Base-by-base conservation (phyloP, 2,329 filamentous ascomycete genomes). In the Tolypocladium nubicola region DNA sequence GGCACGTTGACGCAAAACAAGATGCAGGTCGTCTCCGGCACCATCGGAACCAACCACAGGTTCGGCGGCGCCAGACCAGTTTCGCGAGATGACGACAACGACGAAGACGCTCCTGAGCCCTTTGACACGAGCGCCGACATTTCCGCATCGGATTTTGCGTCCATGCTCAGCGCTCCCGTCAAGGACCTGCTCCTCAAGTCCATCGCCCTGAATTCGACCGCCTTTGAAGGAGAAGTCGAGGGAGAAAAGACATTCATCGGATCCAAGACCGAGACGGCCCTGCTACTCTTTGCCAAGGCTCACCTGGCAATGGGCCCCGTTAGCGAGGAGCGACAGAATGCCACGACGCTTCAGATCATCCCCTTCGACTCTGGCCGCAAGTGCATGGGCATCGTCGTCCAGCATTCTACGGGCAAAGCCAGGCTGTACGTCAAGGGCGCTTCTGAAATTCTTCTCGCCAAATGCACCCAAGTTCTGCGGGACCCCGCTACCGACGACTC, bases 331-430 rank as follows among this genome's bases (percentile, higher is more conserved):
- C 83, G 87, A 7, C 81, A 83, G 58, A 82, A 81, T 58, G 76
- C 75, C 35, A 76, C 74, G 55, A 78, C 82, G 23, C 72, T 86
- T 43, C 87, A 90, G 65, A 74, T 90, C 52, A 82, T 90, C 59
- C 88, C 88, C 0, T 90, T 91, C 62, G 87, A 90, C 67, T 90
- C 88, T 38, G 79, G 81, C 11, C 82, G 87, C 62, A 91, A 90
- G 68, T 90, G 87, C 65, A 86, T 86, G 83, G 83, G 82, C 54
- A 73, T 84, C 33, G 79, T 85, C 16, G 73, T 80, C 7, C 74
- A 77, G 62, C 75, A 80, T 0, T 73, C 76, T 1, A 74, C 76
- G 47, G 81, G 81, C 43, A 70, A 71, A 53, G 79, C 78, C 19
- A 75, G 83, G 43, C 74, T 86, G 1, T 83, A 80, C 59, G 77